Evolutionary conservation across 176 grass and related monocot genomes (phyloP).

Genomic region (Hordeum vulgare): DNA sequence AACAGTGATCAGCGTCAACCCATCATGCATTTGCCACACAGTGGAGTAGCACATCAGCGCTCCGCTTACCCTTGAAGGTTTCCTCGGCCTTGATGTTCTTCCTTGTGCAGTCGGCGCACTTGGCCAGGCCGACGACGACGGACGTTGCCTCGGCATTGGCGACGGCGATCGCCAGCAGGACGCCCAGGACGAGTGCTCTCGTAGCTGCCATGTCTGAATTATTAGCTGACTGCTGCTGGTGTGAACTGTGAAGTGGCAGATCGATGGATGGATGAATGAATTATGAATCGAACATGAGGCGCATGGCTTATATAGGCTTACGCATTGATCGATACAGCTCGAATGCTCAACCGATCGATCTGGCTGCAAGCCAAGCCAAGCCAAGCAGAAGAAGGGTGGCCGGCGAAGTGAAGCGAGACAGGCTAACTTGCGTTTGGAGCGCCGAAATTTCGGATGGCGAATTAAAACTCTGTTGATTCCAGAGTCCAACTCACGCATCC

Average conservation of each 20-base stretch:
- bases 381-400: not conserved
- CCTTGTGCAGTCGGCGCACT: not conserved
- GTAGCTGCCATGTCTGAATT: not conserved
- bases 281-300: not conserved
- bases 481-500: not conserved
- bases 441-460: not conserved
- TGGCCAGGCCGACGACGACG: too few species aligned
- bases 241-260: not conserved
- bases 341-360: not conserved
- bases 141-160: not conserved
- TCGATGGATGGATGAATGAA: not conserved
- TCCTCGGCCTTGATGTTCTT: conserved; percentile 4
- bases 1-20: not conserved
- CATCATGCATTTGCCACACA: too few species aligned
- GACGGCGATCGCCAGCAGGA: not conserved
- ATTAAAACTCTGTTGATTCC: not conserved
- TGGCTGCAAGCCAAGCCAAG: not conserved
- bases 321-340: not conserved
- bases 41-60: too few species aligned
- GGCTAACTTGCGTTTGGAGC: not conserved
- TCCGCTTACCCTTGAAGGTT: not conserved
- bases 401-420: not conserved
- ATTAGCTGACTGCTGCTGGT: not conserved
- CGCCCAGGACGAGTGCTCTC: not conserved
- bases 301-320: not conserved